Percentiles rank a stretch among this genome's conserved stretches.
Conservation (phyloP, 1,139 yeast species). For the Geotrichum klebahnii region DNA sequence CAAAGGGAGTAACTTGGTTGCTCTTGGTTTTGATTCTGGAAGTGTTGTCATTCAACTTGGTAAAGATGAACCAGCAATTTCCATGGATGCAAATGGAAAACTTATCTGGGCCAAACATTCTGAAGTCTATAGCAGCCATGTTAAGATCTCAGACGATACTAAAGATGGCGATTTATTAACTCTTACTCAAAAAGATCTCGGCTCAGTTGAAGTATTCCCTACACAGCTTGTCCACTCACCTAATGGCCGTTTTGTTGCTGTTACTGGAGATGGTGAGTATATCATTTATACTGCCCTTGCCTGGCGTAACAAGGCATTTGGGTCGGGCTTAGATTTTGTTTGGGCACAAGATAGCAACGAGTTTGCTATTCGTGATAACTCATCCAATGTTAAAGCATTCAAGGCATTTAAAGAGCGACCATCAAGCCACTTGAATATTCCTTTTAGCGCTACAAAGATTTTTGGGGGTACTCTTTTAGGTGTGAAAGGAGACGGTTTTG, state of each 20-base stretch:
- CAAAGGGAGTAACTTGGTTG: conserved; percentile 72
- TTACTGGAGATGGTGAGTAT: conserved; percentile 97
- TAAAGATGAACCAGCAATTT: conserved; percentile 87
- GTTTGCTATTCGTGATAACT: conserved; percentile 76
- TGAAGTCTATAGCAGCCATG: conserved; percentile 79
- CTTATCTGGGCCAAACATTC: conserved; percentile 87
- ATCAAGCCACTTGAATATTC: conserved; percentile 51
- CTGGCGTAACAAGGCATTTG: conserved; percentile 95
- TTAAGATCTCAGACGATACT: conserved; percentile 54
- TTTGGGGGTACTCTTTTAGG: conserved; percentile 86
- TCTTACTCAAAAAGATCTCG: conserved; percentile 80
- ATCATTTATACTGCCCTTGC: conserved; percentile 94
- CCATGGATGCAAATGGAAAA: conserved; percentile 91
- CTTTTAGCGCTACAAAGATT: conserved; percentile 73
- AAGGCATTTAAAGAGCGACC: conserved; percentile 81
- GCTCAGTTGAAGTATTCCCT: conserved; percentile 89
- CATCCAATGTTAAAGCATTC: conserved; percentile 62
- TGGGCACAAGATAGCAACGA: conserved; percentile 92
- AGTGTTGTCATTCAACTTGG: conserved; percentile 82
- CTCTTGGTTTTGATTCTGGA: conserved; percentile 94
- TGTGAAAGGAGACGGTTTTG: conserved; percentile 62
- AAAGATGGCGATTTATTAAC: conserved; percentile 74
- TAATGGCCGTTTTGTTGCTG: conserved; percentile 94
- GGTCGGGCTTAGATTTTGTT: conserved; percentile 82
- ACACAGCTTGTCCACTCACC: conserved; percentile 86